A percentile compares a stretch with the other conserved stretches of the same genome.
Evolutionary conservation across 148 eudicot species (phyloP).

Genomic region (Fagopyrum homotropicum): DNA sequence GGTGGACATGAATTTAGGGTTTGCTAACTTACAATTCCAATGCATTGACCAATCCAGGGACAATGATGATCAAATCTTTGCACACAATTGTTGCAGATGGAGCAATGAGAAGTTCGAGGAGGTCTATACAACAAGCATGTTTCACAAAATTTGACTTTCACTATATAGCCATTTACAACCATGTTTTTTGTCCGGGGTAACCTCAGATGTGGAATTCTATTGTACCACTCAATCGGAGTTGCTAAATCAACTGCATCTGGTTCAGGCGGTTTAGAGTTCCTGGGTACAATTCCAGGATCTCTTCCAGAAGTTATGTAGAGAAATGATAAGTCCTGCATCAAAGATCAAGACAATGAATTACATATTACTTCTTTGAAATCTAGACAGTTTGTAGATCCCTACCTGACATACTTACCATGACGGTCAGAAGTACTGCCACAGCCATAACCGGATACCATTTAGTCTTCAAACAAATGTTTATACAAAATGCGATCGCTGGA

Average conservation of each 20-base stretch:
- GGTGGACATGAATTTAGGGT: background rate
- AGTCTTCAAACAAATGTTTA: conserved; percentile 40
- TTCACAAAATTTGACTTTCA: conserved; percentile 88
- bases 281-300: conserved; percentile 91
- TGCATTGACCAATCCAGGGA: conserved; percentile 99
- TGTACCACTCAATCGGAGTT: conserved; percentile 87
- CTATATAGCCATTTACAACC: conserved; percentile 55
- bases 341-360: background rate
- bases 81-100: conserved; percentile 96
- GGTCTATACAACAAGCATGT: conserved; percentile 93
- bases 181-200: conserved; percentile 68
- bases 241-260: conserved; percentile 45
- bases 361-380: no score
- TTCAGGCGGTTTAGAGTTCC: conserved; percentile 67
- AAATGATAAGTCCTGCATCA: conserved; percentile 64
- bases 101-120: conserved; percentile 95
- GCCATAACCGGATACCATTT: conserved; percentile 48
- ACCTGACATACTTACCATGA: conserved; percentile 34
- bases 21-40: conserved; percentile 64
- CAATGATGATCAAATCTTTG: conserved; percentile 95
- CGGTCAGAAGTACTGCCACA: conserved; percentile 53
- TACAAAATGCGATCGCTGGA: conserved; percentile 65
- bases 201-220: conserved; percentile 60
- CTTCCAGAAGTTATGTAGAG: conserved; percentile 80
- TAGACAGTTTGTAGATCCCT: no score